Evolutionary conservation across 306 rosid species (phyloP).

Genomic region (Pyrus pyrifolia): DNA sequence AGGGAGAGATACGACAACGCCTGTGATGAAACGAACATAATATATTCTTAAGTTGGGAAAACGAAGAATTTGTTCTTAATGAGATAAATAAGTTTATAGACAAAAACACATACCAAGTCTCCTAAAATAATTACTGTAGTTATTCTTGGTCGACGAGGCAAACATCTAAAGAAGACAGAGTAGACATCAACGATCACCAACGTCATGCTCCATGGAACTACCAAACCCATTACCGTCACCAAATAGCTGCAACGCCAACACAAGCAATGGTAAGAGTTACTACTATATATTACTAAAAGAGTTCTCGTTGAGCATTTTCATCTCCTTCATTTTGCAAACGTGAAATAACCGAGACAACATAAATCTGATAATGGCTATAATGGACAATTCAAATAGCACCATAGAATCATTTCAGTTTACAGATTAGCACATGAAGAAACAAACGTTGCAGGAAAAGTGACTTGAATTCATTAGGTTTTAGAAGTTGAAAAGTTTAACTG

Average conservation of each 20-base stretch:
- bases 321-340: background rate
- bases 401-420: background rate
- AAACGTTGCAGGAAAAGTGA: background rate
- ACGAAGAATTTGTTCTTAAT: background rate
- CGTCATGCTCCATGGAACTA: constrained; percentile 86
- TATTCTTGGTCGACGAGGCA: constrained; percentile 55
- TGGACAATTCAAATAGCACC: background rate
- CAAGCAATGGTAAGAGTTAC: constrained; percentile 6
- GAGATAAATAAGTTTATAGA: background rate
- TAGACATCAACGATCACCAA: constrained; percentile 70
- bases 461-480: background rate
- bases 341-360: background rate
- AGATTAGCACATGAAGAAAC: background rate
- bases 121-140: constrained; percentile 46
- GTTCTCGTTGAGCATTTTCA: background rate
- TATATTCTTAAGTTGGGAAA: background rate
- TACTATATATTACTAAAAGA: background rate
- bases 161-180: constrained; percentile 49
- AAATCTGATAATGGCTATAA: background rate
- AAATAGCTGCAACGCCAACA: constrained; percentile 57
- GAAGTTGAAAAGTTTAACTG: background rate
- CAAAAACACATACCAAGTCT: constrained; percentile 56
- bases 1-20: constrained; percentile 61
- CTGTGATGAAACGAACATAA: constrained; percentile 30
- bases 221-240: constrained; percentile 88